phyloP scores from a whole-genome alignment of 176 grass and related monocot species.

The Puccinellia tenuiflora region DNA sequence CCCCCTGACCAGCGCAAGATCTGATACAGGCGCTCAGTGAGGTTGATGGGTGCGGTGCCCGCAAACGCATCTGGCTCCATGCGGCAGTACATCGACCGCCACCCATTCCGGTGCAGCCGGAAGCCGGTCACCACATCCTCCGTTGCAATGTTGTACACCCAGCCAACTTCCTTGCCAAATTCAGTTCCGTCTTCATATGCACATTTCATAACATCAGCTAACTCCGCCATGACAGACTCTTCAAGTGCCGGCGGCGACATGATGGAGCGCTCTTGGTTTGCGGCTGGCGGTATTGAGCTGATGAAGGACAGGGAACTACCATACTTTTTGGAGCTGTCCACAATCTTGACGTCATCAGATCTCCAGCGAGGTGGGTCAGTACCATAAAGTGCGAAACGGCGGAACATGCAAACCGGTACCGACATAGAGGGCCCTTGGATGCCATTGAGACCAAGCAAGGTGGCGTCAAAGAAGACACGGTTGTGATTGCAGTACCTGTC shows the following conservation, averaged over 20 bases:
- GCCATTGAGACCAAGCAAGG: neutral
- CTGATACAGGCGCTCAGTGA: slow-evolving; percentile 49
- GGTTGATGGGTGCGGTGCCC: slow-evolving; percentile 45
- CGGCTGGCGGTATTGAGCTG: neutral
- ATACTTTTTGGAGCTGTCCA: slow-evolving; percentile 28
- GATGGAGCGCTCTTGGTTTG: neutral
- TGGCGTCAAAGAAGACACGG: slow-evolving; percentile 11
- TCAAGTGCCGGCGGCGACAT: neutral
- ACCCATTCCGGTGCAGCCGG: neutral
- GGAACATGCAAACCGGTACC: slow-evolving; percentile 6
- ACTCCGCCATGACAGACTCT: neutral
- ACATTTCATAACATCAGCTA: neutral
- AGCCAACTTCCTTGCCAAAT: neutral
- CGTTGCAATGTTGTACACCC: slow-evolving; percentile 14
- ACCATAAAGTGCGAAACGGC: neutral
- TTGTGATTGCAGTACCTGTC: slow-evolving; percentile 82
- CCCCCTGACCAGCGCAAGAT: slow-evolving; percentile 47
- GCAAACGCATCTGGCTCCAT: slow-evolving; percentile 19
- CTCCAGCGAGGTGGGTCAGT: neutral
- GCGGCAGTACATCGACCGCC: slow-evolving; percentile 15
- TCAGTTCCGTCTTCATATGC: neutral
- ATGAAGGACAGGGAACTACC: slow-evolving; percentile 19
- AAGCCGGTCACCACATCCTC: slow-evolving; percentile 26
- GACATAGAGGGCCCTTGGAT: slow-evolving; percentile 1
- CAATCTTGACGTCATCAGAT: neutral